Evolutionary conservation across 768 basidiomycete genomes (phyloP).

Genomic region (Boletus subcaerulescens): DNA sequence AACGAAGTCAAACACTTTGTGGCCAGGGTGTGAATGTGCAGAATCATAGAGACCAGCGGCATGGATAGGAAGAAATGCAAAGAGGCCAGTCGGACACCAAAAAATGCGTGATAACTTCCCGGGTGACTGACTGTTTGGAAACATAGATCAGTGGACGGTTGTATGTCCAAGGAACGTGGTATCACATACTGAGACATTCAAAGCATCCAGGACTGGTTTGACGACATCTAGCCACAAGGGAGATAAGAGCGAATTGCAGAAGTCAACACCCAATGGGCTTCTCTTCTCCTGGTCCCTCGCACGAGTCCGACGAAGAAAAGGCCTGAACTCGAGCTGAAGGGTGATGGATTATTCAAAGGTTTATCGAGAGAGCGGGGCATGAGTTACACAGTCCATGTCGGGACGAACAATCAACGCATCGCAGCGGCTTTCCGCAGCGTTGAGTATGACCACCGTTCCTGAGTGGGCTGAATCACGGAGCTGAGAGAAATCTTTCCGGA

Average conservation of each 20-base stretch:
- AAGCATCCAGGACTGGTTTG: slow-evolving; percentile 4
- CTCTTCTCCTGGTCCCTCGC: no score
- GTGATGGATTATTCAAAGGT: not conserved
- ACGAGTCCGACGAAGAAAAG: no score
- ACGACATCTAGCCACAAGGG: slow-evolving; percentile 6
- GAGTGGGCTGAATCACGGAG: not conserved
- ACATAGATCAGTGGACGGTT: not conserved
- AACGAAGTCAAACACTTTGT: not conserved
- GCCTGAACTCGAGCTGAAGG: not conserved
- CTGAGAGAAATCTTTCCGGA: not conserved
- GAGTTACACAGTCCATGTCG: not conserved
- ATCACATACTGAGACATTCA: not conserved
- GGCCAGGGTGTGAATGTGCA: not conserved
- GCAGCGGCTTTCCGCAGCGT: slow-evolving; percentile 19
- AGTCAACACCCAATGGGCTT: not conserved
- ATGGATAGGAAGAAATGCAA: not conserved
- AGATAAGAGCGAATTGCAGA: not conserved
- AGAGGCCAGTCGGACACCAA: not conserved
- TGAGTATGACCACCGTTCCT: not conserved
- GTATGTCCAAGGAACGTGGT: not conserved
- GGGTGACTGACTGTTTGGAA: not conserved
- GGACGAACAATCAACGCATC: slow-evolving; percentile 26
- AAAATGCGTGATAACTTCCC: not conserved
- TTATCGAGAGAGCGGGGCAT: slow-evolving; percentile 2
- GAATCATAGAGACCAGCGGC: not conserved